Percentiles rank a stretch among this genome's conserved stretches.
These are phyloP conservation scores for Didymella sp. DNA, from an alignment of 2,329 filamentous ascomycete species.

Conservation along the genomic window DNA sequence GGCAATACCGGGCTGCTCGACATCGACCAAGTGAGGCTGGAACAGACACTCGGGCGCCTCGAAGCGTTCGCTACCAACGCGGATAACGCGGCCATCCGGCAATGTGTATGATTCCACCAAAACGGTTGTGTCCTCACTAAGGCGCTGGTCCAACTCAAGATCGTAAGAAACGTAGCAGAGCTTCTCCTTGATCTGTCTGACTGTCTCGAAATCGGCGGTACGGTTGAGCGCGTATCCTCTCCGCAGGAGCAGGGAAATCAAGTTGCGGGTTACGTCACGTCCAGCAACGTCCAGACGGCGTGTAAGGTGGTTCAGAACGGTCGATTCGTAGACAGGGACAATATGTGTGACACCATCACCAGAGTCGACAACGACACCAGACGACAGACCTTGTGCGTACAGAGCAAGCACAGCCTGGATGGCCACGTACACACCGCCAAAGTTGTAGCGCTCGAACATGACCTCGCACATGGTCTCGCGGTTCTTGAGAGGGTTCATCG, in stretches of 20 bases:
- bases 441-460: slow-evolving; percentile 98
- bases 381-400: slow-evolving; percentile 85
- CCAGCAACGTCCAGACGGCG: slow-evolving; percentile 93
- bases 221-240: slow-evolving; percentile 96
- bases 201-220: slow-evolving; percentile 98
- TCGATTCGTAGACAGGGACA: slow-evolving; percentile 97
- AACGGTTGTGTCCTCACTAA: slow-evolving; percentile 96
- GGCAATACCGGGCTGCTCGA: slow-evolving; percentile 94
- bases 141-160: slow-evolving; percentile 90
- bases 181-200: slow-evolving; percentile 99
- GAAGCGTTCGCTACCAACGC: slow-evolving; percentile 95
- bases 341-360: slow-evolving; percentile 99
- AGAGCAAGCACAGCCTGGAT: slow-evolving; percentile 96
- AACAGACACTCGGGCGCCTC: slow-evolving; percentile 98
- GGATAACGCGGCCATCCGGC: slow-evolving; percentile 93
- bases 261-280: slow-evolving; percentile 96
- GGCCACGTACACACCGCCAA: slow-evolving; percentile 96
- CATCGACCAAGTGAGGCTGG: slow-evolving; percentile 97
- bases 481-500: slow-evolving; percentile 97
- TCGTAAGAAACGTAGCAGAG: slow-evolving; percentile 99
- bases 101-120: slow-evolving; percentile 97
- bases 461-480: slow-evolving; percentile 98
- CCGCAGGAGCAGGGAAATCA: slow-evolving; percentile 92
- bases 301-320: slow-evolving; percentile 96
- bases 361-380: slow-evolving; percentile 97